These are phyloP conservation scores for Sugiyamaella americana DNA, from an alignment of 805 yeast genomes.

Conservation along the genomic window DNA sequence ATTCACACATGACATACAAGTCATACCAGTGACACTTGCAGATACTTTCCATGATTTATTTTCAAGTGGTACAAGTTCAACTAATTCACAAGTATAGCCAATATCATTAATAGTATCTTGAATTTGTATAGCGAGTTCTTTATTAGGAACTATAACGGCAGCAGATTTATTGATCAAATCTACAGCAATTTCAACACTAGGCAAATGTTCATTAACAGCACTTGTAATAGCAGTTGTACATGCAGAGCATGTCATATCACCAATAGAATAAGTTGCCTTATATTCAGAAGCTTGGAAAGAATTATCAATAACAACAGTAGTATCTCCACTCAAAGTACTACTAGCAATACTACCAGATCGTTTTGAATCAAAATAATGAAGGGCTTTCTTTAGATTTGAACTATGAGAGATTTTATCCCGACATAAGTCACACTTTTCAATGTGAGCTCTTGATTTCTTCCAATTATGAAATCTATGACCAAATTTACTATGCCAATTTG, in stretches of 20 bases:
- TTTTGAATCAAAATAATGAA: conserved; percentile 20
- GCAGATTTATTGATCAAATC: conserved; percentile 50
- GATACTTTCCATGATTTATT: conserved; percentile 41
- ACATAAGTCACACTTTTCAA: conserved; percentile 16
- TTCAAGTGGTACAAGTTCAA: conserved; percentile 56
- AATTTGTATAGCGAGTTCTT: conserved; percentile 45
- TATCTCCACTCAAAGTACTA: background rate
- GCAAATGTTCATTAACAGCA: conserved; percentile 32
- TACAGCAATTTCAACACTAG: conserved; percentile 39
- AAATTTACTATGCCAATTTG: conserved; percentile 3
- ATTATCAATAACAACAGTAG: conserved; percentile 1
- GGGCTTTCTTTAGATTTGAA: background rate
- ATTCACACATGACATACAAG: conserved; percentile 65
- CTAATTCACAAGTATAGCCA: conserved; percentile 45
- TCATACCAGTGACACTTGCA: conserved; percentile 66
- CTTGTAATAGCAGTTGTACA: conserved; percentile 47
- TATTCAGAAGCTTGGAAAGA: conserved; percentile 23
- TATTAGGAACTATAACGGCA: conserved; percentile 44
- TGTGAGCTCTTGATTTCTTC: conserved; percentile 12
- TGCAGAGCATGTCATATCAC: conserved; percentile 66
- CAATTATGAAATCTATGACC: background rate
- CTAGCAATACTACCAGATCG: conserved; percentile 1
- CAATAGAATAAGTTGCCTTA: conserved; percentile 50
- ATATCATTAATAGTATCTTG: conserved; percentile 42
- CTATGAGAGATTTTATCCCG: conserved; percentile 10